Evolutionary conservation across 768 basidiomycete genomes (phyloP), one percentile per base, ranked within the genome.

Genomic region (Termitomyces sp.): DNA sequence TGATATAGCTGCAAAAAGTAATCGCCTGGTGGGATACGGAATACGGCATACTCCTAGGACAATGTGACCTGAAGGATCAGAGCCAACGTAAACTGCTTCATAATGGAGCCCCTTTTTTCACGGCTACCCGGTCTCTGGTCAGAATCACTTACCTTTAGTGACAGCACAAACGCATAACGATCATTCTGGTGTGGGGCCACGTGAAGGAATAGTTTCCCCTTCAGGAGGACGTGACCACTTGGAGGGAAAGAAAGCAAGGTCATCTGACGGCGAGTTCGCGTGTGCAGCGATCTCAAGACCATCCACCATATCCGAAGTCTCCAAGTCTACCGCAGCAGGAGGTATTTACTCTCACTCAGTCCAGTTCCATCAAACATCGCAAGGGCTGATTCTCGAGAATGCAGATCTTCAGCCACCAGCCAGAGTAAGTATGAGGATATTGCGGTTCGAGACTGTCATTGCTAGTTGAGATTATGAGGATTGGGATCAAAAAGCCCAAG

Each of bases 1-100:
- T 61, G 24, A 31, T 58, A 55, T 55, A 55, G 18, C 15, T 36
- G 24, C 49, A n/a, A 49, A 54, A 46, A 42, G 39, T 41, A 41
- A 42, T 13, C 5, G 2, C 41, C 39, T 31, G 9, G 13, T n/a
- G 34, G 51, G 27, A 12, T 20, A 41, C 39, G 16, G n/a, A 27
- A 27, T 30, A 39, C 52, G 39, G 6, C 27, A 20, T n/a, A 4
- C 31, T 41, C 39, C 18, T 54, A 39, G 6, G 39, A 52, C 6
- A 42, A 42, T 31, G 39, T 42, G 18, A 41, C 37, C 37, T 16
- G 27, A 30, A 16, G 31, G 6, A 39, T 18, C 37, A 24, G 9
- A 53, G 37, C 11, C 13, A 30, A 20, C 30, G 3, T n/a, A 30
- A 5, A 27, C 18, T 12, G 24, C 15, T 53, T 22, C 7, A 27